These are phyloP conservation scores for Vachellia collinsii DNA, from an alignment of 306 rosid species.

Conservation along the genomic window DNA sequence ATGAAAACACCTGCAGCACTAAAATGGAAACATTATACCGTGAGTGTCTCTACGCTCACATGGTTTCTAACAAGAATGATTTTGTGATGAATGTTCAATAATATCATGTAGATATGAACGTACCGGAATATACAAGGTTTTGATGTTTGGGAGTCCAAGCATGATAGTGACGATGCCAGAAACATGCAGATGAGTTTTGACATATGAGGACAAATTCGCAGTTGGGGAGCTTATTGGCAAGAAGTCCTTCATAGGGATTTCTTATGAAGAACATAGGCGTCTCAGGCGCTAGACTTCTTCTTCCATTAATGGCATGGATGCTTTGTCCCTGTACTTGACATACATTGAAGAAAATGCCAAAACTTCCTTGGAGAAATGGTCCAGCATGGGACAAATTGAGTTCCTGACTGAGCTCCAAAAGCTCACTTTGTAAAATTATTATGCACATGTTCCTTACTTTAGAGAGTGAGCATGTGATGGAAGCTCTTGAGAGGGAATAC, in stretches of 20 bases:
- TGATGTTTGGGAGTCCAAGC: slow-evolving; percentile 88
- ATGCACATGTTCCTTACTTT: slow-evolving; percentile 86
- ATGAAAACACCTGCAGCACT: neutral
- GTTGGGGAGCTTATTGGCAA: slow-evolving; percentile 79
- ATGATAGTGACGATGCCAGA: slow-evolving; percentile 77
- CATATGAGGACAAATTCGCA: slow-evolving; percentile 72
- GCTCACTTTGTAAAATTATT: slow-evolving; percentile 79
- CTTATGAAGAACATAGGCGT: slow-evolving; percentile 81
- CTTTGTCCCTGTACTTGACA: slow-evolving; percentile 60
- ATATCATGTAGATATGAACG: slow-evolving; percentile 59
- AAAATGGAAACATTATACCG: no score
- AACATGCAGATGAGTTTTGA: slow-evolving; percentile 65
- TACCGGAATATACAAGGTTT: slow-evolving; percentile 74
- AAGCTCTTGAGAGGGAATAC: slow-evolving; percentile 76
- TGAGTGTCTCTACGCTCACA: neutral
- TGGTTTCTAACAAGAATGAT: neutral
- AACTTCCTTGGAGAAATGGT: slow-evolving; percentile 73
- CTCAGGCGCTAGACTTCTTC: slow-evolving; percentile 77
- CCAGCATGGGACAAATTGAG: slow-evolving; percentile 67
- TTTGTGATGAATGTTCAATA: neutral
- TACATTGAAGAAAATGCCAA: slow-evolving; percentile 64
- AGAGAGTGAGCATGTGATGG: slow-evolving; percentile 67
- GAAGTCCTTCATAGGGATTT: slow-evolving; percentile 70
- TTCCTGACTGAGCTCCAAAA: slow-evolving; percentile 65
- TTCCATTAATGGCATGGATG: slow-evolving; percentile 83